Conservation (phyloP, 2,329 filamentous ascomycete species). For the Aschersonia sp. region DNA sequence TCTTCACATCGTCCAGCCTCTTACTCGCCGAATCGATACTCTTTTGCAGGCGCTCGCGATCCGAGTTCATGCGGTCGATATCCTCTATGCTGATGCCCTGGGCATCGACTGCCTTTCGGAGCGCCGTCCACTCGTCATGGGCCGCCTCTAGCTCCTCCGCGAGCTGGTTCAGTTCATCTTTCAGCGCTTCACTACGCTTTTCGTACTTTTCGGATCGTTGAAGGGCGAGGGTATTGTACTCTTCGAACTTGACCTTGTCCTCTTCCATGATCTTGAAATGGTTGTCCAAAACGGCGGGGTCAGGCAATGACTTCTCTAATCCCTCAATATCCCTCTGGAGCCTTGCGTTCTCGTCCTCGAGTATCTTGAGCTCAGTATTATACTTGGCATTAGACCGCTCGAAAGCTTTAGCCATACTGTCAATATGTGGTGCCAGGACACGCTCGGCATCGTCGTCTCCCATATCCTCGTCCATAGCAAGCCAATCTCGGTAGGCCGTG, state of each 20-base stretch:
- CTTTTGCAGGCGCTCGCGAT: slow-evolving; percentile 84
- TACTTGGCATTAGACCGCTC: slow-evolving; percentile 76
- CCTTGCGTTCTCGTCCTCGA: slow-evolving; percentile 75
- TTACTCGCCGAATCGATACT: slow-evolving; percentile 64
- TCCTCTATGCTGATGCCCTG: slow-evolving; percentile 95
- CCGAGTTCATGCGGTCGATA: slow-evolving; percentile 96
- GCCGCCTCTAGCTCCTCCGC: slow-evolving; percentile 61
- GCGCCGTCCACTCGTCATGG: slow-evolving; percentile 63
- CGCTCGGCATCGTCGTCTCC: slow-evolving; percentile 71
- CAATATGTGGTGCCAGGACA: slow-evolving; percentile 68
- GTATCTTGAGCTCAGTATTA: slow-evolving; percentile 64
- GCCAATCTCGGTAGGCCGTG: slow-evolving; percentile 83
- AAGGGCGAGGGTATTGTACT: slow-evolving; percentile 77
- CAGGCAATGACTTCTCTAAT: slow-evolving; percentile 72
- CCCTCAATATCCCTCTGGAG: slow-evolving; percentile 79
- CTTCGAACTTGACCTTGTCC: slow-evolving; percentile 88
- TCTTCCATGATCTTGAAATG: slow-evolving; percentile 89
- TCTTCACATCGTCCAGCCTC: slow-evolving; percentile 75
- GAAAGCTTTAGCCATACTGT: slow-evolving; percentile 79
- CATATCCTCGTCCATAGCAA: slow-evolving; percentile 81
- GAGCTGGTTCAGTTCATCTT: slow-evolving; percentile 73
- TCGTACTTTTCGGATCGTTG: slow-evolving; percentile 84
- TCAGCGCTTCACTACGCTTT: slow-evolving; percentile 63
- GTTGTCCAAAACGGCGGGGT: slow-evolving; percentile 72
- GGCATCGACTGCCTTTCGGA: slow-evolving; percentile 80